These are phyloP conservation scores for Phytophthora aleatoria DNA, from an alignment of 352 stramenopile species.

Conservation along the genomic window DNA sequence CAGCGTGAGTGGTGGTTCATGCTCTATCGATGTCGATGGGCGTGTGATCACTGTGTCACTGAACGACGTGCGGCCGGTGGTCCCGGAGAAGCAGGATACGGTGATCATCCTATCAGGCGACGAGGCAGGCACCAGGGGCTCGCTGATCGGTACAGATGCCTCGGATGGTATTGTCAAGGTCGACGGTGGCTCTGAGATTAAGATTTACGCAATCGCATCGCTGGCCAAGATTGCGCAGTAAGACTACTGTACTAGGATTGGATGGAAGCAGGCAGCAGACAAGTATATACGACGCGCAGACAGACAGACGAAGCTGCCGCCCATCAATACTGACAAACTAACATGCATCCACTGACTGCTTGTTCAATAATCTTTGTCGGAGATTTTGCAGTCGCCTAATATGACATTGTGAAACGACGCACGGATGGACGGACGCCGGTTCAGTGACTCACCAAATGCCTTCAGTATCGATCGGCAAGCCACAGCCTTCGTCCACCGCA, in stretches of 20 bases:
- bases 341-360: conserved; percentile 27
- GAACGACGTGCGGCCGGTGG: conserved; percentile 73
- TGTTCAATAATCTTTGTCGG: conserved; percentile 33
- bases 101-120: conserved; percentile 88
- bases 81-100: conserved; percentile 87
- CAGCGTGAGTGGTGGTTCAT: conserved; percentile 70
- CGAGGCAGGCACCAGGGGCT: conserved; percentile 84
- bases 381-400: conserved; percentile 22
- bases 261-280: conserved; percentile 31
- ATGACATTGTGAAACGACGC: conserved; percentile 32
- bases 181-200: conserved; percentile 88
- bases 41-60: conserved; percentile 69
- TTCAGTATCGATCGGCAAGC: conserved; percentile 17
- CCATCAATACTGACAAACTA: conserved; percentile 36
- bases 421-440: not conserved
- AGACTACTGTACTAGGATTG: conserved; percentile 38
- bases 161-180: conserved; percentile 91
- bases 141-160: conserved; percentile 85
- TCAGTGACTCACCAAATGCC: conserved; percentile 17
- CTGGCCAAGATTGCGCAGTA: conserved; percentile 87
- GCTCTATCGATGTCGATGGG: conserved; percentile 82
- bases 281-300: conserved; percentile 23
- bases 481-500: conserved; percentile 5
- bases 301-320: conserved; percentile 28
- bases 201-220: conserved; percentile 86